These are phyloP conservation scores for Megacollybia marginata DNA, from an alignment of 768 basidiomycete species.

Conservation along the genomic window DNA sequence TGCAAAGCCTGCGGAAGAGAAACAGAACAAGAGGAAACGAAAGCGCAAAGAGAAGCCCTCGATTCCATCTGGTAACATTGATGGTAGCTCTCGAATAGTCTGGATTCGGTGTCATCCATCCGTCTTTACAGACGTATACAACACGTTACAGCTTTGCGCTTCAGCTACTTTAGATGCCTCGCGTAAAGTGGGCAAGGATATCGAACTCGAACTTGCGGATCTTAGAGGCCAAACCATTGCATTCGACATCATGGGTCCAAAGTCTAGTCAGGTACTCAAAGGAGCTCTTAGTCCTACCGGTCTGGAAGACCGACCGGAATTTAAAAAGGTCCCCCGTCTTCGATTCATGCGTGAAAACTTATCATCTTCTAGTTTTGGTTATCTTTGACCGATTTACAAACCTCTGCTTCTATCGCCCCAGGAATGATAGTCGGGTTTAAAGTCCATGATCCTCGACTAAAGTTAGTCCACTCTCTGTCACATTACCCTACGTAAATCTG, in stretches of 20 bases:
- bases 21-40: constrained; percentile 18
- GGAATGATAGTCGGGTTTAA: constrained; percentile 75
- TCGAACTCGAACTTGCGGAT: constrained; percentile 61
- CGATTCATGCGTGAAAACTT: not conserved
- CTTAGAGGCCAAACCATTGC: constrained; percentile 63
- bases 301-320: constrained; percentile 44
- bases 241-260: constrained; percentile 90
- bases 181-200: constrained; percentile 14
- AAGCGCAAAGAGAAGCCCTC: constrained; percentile 25
- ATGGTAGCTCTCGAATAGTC: constrained; percentile 27
- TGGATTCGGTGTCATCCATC: constrained; percentile 83
- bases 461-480: constrained; percentile 35
- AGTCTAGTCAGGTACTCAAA: constrained; percentile 65
- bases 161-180: constrained; percentile 39
- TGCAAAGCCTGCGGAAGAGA: not conserved
- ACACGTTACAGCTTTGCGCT: constrained; percentile 41
- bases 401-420: constrained; percentile 59
- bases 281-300: constrained; percentile 49
- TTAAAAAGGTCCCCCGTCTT: constrained; percentile 44
- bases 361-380: constrained; percentile 54
- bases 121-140: constrained; percentile 50
- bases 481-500: not conserved
- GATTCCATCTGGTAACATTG: constrained; percentile 3
- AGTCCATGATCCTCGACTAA: constrained; percentile 82
- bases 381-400: constrained; percentile 50